Evolutionary conservation across 805 yeast genomes (phyloP).

Genomic region (Saccharomycopsis sp.): DNA sequence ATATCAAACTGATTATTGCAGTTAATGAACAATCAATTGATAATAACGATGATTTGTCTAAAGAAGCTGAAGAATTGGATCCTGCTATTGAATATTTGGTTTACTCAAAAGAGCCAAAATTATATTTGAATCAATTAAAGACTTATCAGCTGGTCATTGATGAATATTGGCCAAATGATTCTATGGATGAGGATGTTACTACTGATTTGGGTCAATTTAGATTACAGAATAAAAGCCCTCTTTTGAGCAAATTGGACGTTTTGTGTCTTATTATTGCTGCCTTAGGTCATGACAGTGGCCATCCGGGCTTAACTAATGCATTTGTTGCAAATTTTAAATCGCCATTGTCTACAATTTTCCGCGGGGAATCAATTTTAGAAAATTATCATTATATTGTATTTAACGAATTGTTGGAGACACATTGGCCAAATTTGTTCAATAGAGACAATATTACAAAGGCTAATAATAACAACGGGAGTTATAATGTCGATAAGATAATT

Average conservation of each 20-base stretch:
- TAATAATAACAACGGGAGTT: conserved; percentile 17
- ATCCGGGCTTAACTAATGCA: conserved; percentile 89
- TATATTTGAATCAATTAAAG: conserved; percentile 15
- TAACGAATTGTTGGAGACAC: conserved; percentile 40
- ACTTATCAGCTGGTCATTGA: conserved; percentile 13
- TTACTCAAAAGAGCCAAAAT: conserved; percentile 15
- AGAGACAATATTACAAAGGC: not conserved
- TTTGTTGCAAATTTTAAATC: conserved; percentile 53
- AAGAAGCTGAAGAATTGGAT: conserved; percentile 19
- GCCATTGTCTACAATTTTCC: conserved; percentile 56
- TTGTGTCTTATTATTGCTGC: conserved; percentile 71
- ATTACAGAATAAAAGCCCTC: not conserved
- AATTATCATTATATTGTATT: conserved; percentile 72
- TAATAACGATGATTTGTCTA: conserved; percentile 22
- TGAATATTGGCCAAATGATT: conserved; percentile 4
- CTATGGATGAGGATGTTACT: not conserved
- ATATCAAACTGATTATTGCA: not conserved
- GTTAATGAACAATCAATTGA: conserved; percentile 18
- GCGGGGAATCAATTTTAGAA: conserved; percentile 69
- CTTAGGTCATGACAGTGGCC: conserved; percentile 92
- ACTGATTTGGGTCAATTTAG: conserved; percentile 7
- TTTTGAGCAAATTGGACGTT: conserved; percentile 36
- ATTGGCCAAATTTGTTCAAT: conserved; percentile 38
- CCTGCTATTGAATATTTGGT: conserved; percentile 16
- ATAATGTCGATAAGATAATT: conserved; percentile 25